Conservation (phyloP, 2,329 filamentous ascomycete genomes). For the Exophiala bonariae region DNA sequence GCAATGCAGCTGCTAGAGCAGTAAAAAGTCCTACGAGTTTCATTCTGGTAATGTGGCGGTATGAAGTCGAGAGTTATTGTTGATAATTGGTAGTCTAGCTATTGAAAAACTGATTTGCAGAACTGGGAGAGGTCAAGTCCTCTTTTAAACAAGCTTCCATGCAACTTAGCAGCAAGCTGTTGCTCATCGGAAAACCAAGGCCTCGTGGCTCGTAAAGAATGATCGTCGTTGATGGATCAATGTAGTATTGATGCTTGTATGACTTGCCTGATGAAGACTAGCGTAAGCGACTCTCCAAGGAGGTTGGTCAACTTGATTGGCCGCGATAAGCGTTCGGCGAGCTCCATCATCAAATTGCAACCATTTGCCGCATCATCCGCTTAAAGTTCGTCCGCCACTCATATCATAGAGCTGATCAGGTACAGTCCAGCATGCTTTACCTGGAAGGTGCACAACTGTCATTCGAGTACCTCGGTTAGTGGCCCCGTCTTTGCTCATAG, state of each 20-base stretch:
- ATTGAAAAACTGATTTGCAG: too few relatives aligned
- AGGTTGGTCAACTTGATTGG: background rate
- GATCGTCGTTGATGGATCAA: background rate
- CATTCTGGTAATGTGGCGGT: slow-evolving; percentile 3
- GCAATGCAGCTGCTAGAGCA: slow-evolving; percentile 10
- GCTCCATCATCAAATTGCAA: background rate
- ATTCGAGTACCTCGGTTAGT: too few relatives aligned
- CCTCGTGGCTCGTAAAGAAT: background rate
- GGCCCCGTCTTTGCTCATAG: too few relatives aligned
- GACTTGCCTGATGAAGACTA: background rate
- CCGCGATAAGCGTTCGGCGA: background rate
- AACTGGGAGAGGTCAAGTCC: too few relatives aligned
- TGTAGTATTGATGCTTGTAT: background rate
- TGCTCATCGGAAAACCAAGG: background rate
- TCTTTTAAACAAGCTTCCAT: too few relatives aligned
- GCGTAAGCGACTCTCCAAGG: background rate
- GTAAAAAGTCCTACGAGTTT: slow-evolving; percentile 7
- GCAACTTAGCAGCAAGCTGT: too few relatives aligned
- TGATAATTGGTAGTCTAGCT: too few relatives aligned
- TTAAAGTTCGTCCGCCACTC: background rate
- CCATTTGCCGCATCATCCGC: background rate
- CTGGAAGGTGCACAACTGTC: too few relatives aligned
- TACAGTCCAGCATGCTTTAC: too few relatives aligned
- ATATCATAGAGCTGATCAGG: too few relatives aligned
- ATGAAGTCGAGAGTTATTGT: too few relatives aligned